phyloP scores from a whole-genome alignment of 1,139 yeast species.

The Taphrina deformans region DNA sequence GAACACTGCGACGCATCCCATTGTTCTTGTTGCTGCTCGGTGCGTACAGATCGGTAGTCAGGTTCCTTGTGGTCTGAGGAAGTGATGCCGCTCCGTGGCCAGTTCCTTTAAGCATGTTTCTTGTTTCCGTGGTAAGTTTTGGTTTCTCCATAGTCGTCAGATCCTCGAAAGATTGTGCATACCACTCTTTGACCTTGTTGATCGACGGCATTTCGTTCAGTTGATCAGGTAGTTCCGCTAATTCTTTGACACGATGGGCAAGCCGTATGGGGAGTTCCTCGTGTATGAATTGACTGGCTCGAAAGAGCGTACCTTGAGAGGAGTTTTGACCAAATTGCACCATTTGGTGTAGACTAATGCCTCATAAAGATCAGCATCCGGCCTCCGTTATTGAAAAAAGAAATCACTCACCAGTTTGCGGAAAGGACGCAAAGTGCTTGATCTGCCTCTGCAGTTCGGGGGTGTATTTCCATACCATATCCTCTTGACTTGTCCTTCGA shows the following conservation, averaged over 20 bases:
- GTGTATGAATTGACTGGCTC: conserved; percentile 54
- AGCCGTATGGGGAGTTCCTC: conserved; percentile 85
- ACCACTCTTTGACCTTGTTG: conserved; percentile 78
- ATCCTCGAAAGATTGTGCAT: conserved; percentile 86
- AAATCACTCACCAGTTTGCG: conserved; percentile 64
- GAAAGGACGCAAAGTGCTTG: conserved; percentile 63
- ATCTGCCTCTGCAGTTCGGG: conserved; percentile 42
- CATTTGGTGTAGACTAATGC: conserved; percentile 15
- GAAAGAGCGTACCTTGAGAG: conserved; percentile 25
- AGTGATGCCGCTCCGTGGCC: conserved; percentile 36
- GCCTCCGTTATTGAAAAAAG: too few relatives aligned
- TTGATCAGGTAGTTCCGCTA: conserved; percentile 77
- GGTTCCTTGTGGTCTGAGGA: conserved; percentile 30
- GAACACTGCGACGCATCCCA: conserved; percentile 31
- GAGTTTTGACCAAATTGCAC: conserved; percentile 28
- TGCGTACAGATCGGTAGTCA: conserved; percentile 5
- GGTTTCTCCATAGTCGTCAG: conserved; percentile 54
- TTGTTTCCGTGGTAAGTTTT: conserved; percentile 42
- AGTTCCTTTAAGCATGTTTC: conserved; percentile 38
- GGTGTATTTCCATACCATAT: conserved; percentile 31
- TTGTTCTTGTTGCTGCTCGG: not conserved
- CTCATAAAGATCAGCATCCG: not conserved
- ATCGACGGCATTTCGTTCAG: conserved; percentile 73
- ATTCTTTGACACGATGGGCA: conserved; percentile 81
- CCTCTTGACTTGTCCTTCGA: not conserved